phyloP scores from a whole-genome alignment of 2,329 filamentous ascomycete genomes.

The Colletotrichum melonis region DNA sequence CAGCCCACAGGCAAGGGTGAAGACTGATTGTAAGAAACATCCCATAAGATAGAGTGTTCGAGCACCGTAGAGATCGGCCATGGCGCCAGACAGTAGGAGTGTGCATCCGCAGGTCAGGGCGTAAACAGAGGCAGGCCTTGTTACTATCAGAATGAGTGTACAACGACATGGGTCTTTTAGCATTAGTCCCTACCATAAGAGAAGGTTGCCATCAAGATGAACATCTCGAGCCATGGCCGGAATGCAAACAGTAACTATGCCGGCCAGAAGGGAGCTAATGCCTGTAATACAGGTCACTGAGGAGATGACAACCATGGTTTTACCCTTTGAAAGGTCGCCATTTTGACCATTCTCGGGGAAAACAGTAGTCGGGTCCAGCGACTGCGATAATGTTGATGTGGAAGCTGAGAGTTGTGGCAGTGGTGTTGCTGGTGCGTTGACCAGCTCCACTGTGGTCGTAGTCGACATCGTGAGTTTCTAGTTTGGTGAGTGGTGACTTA shows the following conservation, averaged over 20 bases:
- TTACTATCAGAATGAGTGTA: neutral
- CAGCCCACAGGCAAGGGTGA: slow-evolving; percentile 31
- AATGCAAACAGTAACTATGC: slow-evolving; percentile 24
- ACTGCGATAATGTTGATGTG: neutral
- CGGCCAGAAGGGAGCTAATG: slow-evolving; percentile 23
- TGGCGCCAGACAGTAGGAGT: slow-evolving; percentile 22
- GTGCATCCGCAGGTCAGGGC: slow-evolving; percentile 22
- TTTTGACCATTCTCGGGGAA: neutral
- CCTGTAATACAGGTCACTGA: slow-evolving; percentile 27
- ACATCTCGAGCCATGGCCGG: slow-evolving; percentile 25
- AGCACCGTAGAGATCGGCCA: slow-evolving; percentile 33
- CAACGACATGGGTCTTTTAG: rapidly evolving
- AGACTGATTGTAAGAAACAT: slow-evolving; percentile 28
- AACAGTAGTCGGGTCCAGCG: neutral
- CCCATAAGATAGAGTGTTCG: slow-evolving; percentile 31
- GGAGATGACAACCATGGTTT: slow-evolving; percentile 23
- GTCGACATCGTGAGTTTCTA: neutral
- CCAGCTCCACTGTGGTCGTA: slow-evolving; percentile 8
- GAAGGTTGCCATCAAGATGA: slow-evolving; percentile 2
- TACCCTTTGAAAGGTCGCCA: slow-evolving; percentile 16
- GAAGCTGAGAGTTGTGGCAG: slow-evolving; percentile 1
- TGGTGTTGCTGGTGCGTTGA: neutral
- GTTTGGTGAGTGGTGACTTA: neutral
- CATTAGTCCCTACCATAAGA: slow-evolving; percentile 15
- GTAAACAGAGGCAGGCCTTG: slow-evolving; percentile 26